Evolutionary conservation across 768 basidiomycete genomes (phyloP).

Genomic region (Trametopsis cervina): DNA sequence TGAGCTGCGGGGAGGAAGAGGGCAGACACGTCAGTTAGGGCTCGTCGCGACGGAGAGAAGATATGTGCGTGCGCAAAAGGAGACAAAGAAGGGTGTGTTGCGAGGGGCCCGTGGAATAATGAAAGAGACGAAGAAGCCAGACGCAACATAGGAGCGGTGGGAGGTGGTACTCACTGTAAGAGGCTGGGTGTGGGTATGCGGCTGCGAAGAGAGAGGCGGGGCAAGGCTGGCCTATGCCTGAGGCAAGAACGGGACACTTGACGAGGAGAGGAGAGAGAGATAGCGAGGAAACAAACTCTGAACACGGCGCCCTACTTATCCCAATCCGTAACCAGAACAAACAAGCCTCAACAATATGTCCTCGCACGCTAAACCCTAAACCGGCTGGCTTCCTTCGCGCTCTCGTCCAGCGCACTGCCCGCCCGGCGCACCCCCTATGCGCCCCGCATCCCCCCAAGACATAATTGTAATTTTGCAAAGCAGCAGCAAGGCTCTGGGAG

Average conservation of each 20-base stretch:
- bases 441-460: no score
- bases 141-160: background rate
- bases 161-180: conserved; percentile 34
- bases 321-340: conserved; percentile 27
- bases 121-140: background rate
- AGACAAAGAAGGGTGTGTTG: conserved; percentile 1
- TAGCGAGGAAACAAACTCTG: conserved; percentile 22
- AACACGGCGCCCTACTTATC: conserved; percentile 30
- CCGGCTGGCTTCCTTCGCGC: conserved; percentile 3
- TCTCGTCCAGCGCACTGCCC: no score
- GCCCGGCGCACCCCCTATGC: no score
- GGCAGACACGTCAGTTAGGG: conserved; percentile 12
- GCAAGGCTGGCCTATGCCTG: conserved; percentile 31
- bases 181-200: conserved; percentile 37
- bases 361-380: conserved; percentile 8
- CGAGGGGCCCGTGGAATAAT: background rate
- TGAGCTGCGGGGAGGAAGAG: conserved; percentile 36
- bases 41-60: conserved; percentile 12
- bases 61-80: conserved; percentile 10
- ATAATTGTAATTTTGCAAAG: no score
- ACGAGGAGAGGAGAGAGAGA: conserved; percentile 29
- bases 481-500: no score
- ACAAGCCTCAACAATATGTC: conserved; percentile 25
- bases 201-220: conserved; percentile 56
- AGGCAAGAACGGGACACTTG: conserved; percentile 21